Conservation (phyloP, 2,329 filamentous ascomycete genomes). For the Coniochaeta sp. region DNA sequence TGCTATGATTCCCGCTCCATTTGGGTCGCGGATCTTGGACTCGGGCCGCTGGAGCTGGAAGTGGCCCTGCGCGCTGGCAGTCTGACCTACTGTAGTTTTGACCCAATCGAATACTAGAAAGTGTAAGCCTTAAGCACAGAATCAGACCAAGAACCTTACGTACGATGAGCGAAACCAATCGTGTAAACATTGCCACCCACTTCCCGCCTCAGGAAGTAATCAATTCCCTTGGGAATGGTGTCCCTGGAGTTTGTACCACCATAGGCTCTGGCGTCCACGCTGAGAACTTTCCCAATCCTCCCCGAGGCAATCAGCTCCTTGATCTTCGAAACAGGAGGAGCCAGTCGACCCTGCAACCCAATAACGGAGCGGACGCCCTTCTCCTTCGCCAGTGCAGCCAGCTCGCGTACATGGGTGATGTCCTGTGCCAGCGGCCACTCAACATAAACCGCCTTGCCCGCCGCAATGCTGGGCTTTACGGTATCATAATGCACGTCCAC, state of each 20-base stretch:
- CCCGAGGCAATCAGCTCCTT: constrained; percentile 34
- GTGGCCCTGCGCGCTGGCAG: constrained; percentile 23
- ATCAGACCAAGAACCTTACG: constrained; percentile 11
- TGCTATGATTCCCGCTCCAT: background rate
- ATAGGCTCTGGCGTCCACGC: constrained; percentile 33
- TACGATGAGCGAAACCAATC: constrained; percentile 34
- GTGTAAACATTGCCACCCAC: constrained; percentile 37
- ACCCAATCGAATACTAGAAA: constrained; percentile 35
- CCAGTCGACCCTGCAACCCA: constrained; percentile 41
- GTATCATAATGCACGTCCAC: constrained; percentile 44
- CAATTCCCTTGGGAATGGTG: constrained; percentile 21
- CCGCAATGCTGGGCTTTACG: constrained; percentile 35
- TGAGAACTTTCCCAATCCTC: constrained; percentile 43
- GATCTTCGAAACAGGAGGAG: constrained; percentile 35
- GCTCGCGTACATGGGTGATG: constrained; percentile 27
- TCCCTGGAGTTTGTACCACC: constrained; percentile 28
- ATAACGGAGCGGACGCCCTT: constrained; percentile 32
- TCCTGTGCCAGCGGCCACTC: constrained; percentile 52
- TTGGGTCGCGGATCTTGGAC: constrained; percentile 24
- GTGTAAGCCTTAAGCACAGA: constrained; percentile 11
- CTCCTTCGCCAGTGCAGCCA: constrained; percentile 26
- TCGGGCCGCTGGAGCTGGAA: constrained; percentile 37
- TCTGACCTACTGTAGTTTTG: constrained; percentile 36
- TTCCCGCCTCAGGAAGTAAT: constrained; percentile 40
- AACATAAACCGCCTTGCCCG: constrained; percentile 45